Conservation (phyloP, 305 asterid genomes). For the Fraxinus dipetala region DNA sequence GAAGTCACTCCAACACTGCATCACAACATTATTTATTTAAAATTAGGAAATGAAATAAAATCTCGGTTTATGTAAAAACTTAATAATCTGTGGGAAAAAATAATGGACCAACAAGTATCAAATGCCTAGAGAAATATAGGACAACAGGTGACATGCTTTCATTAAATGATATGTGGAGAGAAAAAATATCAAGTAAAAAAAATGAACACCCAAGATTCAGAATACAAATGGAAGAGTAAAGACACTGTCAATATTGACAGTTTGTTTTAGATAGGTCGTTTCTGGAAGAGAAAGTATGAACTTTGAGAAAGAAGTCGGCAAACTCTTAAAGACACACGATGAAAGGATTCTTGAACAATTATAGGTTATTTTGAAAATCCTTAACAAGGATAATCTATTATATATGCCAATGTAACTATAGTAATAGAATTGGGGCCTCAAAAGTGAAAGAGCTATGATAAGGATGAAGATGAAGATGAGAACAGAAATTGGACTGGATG, state of each 20-base stretch:
- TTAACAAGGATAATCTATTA: neutral
- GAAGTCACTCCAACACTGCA: slow-evolving; percentile 83
- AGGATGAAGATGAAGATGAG: neutral
- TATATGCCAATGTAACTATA: neutral
- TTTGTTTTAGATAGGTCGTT: neutral
- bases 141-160: neutral
- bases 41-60: neutral
- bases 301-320: neutral
- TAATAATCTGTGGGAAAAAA: neutral
- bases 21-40: slow-evolving; percentile 24
- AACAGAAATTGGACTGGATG: neutral
- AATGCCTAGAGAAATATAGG: neutral
- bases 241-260: neutral
- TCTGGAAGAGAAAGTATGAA: neutral
- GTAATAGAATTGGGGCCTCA: neutral
- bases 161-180: neutral
- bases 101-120: neutral
- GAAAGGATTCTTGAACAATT: neutral
- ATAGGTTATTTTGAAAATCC: neutral
- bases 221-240: neutral
- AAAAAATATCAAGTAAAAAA: neutral
- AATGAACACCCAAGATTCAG: neutral
- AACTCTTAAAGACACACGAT: neutral
- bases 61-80: slow-evolving; percentile 6
- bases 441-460: neutral